Base-by-base conservation (phyloP, 164 flowering plant genomes). In the Vitis rotundifolia region DNA sequence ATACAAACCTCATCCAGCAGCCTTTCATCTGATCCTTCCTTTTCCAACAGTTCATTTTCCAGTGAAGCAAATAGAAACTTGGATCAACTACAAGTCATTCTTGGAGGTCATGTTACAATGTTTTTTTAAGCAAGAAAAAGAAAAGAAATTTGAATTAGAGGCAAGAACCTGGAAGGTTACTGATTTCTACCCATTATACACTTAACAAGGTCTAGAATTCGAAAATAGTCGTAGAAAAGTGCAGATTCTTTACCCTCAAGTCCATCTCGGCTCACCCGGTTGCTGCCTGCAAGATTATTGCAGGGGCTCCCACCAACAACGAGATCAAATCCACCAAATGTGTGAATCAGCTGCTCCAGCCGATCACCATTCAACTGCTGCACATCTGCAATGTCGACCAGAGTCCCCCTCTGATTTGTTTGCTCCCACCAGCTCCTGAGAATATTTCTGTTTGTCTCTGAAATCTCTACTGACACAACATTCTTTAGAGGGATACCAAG, bases 221-320 rank as follows among this genome's bases (percentile, higher is more conserved):
- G 84, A 61, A 79, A 80, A 64, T 80, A 91, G 18, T 93, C 93
- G 68, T 68, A 91, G 71, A 93, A 93, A 2, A 93, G 84, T 1
- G 91, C 66, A 11, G 98, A 93, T 22, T 93, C 83, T 61, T 84
- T 81, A 49, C 98, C 98, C 77, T 91, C 97, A 5, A 93, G 88
- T 19, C 98, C 98, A 76, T 90, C 94, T 49, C 98, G 81, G 71
- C 78, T 81, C 9, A 80, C 80, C 49, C 97, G 70, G 76, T 93
- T 93, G 73, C 96, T 86, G 11, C 98, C 97, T 3, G 96, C 84
- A 0, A 93, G 81, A 61, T 93, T 93, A 66, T 93, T 93, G 67
- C 98, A 93, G 0, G 98, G 98, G 70, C 98, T 93, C 11, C 98
- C 98, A 11, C 97, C 96, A 58, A 93, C 67, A 0, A 93, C 69